Conservation (phyloP, 352 stramenopile genomes). For the Phytophthora pseudosyringae region DNA sequence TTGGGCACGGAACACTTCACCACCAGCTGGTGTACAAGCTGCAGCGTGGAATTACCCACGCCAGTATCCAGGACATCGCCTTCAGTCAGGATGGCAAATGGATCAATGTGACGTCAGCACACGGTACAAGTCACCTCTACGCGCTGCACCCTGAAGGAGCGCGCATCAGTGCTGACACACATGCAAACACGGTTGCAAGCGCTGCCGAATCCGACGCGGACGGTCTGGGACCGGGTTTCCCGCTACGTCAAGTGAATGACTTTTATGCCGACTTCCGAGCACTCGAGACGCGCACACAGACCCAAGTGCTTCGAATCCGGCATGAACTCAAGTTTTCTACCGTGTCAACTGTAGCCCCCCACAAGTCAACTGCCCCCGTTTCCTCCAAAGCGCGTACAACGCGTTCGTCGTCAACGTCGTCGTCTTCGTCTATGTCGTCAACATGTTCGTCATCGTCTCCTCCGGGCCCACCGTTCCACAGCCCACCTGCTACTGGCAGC, state of each 20-base stretch:
- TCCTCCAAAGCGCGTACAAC: constrained; percentile 36
- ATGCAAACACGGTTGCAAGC: constrained; percentile 53
- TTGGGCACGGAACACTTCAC: constrained; percentile 29
- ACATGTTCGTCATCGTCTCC: constrained; percentile 46
- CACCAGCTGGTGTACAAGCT: constrained; percentile 86
- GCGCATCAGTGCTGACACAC: constrained; percentile 72
- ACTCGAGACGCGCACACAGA: constrained; percentile 69
- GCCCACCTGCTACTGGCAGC: constrained; percentile 23
- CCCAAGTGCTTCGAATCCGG: constrained; percentile 77
- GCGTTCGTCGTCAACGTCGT: constrained; percentile 44
- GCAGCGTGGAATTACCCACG: constrained; percentile 87
- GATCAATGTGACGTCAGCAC: constrained; percentile 85
- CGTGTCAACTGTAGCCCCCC: constrained; percentile 17
- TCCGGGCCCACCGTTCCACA: constrained; percentile 27
- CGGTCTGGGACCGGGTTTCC: constrained; percentile 26
- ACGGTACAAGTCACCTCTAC: constrained; percentile 89
- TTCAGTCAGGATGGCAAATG: constrained; percentile 89
- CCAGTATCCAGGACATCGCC: constrained; percentile 80
- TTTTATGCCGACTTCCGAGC: constrained; percentile 75
- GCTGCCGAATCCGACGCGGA: constrained; percentile 23
- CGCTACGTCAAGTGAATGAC: constrained; percentile 62
- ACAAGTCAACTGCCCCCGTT: constrained; percentile 19
- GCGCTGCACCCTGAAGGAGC: constrained; percentile 77
- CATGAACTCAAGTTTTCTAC: constrained; percentile 53
- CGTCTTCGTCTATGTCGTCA: constrained; percentile 46